Evolutionary conservation across 495 filamentous ascomycete genomes (phyloP).

Genomic region (Hypomontagnella monticulosa): DNA sequence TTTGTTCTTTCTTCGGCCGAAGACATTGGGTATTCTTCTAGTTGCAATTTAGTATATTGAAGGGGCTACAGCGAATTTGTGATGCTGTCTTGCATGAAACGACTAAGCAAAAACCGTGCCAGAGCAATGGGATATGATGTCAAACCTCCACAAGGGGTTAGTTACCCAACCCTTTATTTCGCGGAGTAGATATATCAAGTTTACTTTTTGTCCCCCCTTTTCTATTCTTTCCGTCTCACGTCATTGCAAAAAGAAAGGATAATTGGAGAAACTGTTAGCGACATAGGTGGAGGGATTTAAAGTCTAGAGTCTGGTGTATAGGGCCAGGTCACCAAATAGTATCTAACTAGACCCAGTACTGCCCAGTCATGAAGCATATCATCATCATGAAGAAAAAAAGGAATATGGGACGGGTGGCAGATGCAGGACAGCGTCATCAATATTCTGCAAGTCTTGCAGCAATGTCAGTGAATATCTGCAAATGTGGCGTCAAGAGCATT

Average conservation of each 20-base stretch:
- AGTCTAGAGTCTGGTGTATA: no score
- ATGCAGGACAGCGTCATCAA: conserved; percentile 19
- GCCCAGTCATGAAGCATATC: conserved; percentile 1
- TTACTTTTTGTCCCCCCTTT: neutral
- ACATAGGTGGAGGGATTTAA: neutral
- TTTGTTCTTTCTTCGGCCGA: neutral
- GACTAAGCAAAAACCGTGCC: conserved; percentile 24
- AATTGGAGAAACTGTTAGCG: no score
- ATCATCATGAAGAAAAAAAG: neutral
- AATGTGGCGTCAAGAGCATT: conserved; percentile 11
- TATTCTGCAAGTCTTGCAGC: conserved; percentile 24
- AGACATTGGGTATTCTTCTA: conserved; percentile 13
- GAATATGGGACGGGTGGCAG: conserved; percentile 26
- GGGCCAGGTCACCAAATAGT: neutral
- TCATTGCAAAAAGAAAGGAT: neutral
- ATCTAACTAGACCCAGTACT: conserved; percentile 9
- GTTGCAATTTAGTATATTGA: conserved; percentile 27
- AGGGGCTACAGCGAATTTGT: conserved; percentile 7
- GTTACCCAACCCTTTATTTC: neutral
- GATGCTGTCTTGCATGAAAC: conserved; percentile 34
- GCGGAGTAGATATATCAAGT: neutral
- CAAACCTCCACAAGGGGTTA: conserved; percentile 32
- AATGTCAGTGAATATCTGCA: conserved; percentile 3
- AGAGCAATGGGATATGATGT: conserved; percentile 35
- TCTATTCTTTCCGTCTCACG: neutral